A percentile compares a stretch with the other conserved stretches of the same genome.
Conservation (phyloP, 2,329 filamentous ascomycete genomes). For the Arachnopeziza araneosa region DNA sequence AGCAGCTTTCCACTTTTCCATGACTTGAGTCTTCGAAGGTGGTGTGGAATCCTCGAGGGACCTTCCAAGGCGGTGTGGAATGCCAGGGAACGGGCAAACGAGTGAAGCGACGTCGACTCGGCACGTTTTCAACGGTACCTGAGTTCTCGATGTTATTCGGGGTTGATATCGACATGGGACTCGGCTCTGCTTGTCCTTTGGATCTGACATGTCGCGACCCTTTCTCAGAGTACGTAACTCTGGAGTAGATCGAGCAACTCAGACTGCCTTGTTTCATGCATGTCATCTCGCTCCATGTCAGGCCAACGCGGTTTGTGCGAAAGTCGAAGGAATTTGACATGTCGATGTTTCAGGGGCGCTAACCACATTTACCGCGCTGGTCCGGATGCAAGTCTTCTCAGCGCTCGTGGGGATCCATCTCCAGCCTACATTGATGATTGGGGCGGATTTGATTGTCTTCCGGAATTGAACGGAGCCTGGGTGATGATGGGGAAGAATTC, state of each 20-base stretch:
- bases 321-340: background rate
- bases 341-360: background rate
- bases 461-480: too few species aligned
- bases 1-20: background rate
- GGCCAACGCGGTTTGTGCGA: background rate
- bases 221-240: background rate
- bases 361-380: too few species aligned
- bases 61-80: background rate
- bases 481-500: too few species aligned
- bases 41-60: background rate
- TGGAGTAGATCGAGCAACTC: background rate
- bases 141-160: background rate
- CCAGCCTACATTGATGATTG: too few species aligned
- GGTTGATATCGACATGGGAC: background rate
- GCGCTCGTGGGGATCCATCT: too few species aligned
- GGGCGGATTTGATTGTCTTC: too few species aligned
- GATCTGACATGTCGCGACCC: background rate
- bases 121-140: slow-evolving; percentile 1
- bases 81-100: background rate
- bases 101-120: background rate
- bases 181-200: background rate
- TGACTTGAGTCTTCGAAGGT: background rate
- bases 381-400: too few species aligned
- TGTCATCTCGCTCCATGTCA: background rate
- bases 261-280: background rate